Percentiles rank a stretch among this genome's conserved stretches.
phyloP scores from a whole-genome alignment of 768 basidiomycete genomes.

The Hirschioporus abietinus region DNA sequence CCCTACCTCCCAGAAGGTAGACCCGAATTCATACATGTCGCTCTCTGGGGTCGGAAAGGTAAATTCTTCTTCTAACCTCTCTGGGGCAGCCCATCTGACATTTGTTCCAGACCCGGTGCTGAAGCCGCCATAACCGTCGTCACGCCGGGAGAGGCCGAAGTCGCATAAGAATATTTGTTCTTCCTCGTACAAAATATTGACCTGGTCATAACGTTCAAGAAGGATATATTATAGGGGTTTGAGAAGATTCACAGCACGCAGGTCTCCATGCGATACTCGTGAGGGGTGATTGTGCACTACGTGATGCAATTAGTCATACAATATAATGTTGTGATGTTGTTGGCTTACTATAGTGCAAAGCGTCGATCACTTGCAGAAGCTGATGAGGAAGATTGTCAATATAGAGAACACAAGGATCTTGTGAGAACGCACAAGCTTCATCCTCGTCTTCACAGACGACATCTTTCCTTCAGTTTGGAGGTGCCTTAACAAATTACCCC shows the following conservation, averaged over 20 bases:
- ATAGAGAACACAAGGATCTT: not conserved
- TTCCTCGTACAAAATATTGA: not conserved
- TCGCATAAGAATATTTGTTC: not conserved
- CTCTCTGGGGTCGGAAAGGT: not conserved
- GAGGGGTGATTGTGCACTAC: not conserved
- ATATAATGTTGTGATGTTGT: too few species aligned
- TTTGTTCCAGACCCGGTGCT: not conserved
- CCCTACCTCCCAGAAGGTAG: not conserved
- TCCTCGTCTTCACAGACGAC: not conserved
- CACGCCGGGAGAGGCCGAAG: not conserved
- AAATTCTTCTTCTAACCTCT: not conserved
- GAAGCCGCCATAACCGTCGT: not conserved
- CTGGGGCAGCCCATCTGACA: not conserved
- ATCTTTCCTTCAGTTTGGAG: not conserved
- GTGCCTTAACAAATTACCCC: not conserved
- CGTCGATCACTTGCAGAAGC: not conserved
- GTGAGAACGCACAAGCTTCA: not conserved
- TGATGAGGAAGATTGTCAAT: not conserved
- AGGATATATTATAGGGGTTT: not conserved
- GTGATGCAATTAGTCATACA: not conserved
- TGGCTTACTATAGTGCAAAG: not conserved
- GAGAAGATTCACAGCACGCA: not conserved
- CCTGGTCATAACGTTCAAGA: not conserved
- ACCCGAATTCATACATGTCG: not conserved
- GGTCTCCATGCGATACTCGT: not conserved